Conservation (phyloP, 139 green algal species). For the Trebouxia sp. region DNA sequence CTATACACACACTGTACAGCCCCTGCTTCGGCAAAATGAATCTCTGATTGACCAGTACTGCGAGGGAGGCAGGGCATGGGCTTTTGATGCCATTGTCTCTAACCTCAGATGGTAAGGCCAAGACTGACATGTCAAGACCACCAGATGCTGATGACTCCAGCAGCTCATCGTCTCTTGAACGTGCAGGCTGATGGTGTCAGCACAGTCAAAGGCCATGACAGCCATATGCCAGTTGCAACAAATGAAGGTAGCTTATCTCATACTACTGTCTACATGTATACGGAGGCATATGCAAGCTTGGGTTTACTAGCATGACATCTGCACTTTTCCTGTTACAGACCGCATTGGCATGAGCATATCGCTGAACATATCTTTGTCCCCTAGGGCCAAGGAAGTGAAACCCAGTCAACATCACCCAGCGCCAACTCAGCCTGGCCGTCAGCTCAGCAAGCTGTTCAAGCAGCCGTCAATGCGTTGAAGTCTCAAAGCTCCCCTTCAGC, state of each 20-base stretch:
- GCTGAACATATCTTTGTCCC: too few species aligned
- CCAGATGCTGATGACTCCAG: too few species aligned
- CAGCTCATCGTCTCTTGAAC: too few species aligned
- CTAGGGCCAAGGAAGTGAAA: not conserved
- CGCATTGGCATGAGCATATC: too few species aligned
- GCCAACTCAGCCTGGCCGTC: not conserved
- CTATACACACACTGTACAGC: conserved; percentile 33
- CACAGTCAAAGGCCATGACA: not conserved
- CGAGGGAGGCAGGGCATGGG: conserved; percentile 13
- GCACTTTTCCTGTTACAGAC: too few species aligned
- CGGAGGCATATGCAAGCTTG: too few species aligned
- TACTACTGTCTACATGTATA: not conserved
- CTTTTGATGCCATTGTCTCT: conserved; percentile 10
- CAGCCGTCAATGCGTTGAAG: conserved; percentile 15
- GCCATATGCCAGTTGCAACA: conserved; percentile 9
- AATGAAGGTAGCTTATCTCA: not conserved
- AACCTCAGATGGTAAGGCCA: conserved; percentile 20
- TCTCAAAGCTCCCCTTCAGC: not conserved
- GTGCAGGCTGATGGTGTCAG: not conserved
- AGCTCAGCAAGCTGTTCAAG: conserved; percentile 11
- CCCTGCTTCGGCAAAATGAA: conserved; percentile 18
- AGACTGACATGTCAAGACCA: too few species aligned
- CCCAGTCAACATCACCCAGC: not conserved
- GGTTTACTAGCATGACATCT: too few species aligned
- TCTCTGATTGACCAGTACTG: conserved; percentile 26